These are phyloP conservation scores for Aureoboletus auriporus DNA, from an alignment of 768 basidiomycete species.

Conservation along the genomic window DNA sequence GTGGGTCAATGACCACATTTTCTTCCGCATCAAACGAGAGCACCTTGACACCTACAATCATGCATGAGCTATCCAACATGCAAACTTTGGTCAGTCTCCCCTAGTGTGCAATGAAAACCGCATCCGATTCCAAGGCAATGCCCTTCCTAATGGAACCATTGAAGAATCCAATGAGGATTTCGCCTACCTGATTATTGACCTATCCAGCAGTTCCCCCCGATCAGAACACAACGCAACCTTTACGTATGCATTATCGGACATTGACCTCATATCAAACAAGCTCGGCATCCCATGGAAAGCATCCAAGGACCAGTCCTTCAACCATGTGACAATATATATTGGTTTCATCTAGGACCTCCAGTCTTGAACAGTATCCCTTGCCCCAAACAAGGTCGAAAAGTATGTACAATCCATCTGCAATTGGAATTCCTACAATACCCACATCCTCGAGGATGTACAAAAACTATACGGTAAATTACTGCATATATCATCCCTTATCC, in stretches of 20 bases:
- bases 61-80: no score
- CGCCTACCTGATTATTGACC: not conserved
- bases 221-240: not conserved
- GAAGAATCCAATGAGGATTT: constrained; percentile 6
- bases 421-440: not conserved
- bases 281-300: constrained; percentile 9
- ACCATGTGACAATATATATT: not conserved
- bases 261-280: not conserved
- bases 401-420: not conserved
- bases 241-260: not conserved
- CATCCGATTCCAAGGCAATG: not conserved
- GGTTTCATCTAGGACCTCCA: not conserved
- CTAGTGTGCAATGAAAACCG: not conserved
- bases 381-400: not conserved
- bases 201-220: not conserved
- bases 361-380: not conserved
- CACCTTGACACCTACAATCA: not conserved
- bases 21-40: constrained; percentile 1
- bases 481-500: constrained; percentile 30
- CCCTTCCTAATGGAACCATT: not conserved
- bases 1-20: constrained; percentile 1
- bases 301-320: constrained; percentile 11
- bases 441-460: not conserved
- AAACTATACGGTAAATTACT: constrained; percentile 1
- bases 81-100: no score